phyloP scores from a whole-genome alignment of 257 asterid species.

The Solanum chmielewskii region DNA sequence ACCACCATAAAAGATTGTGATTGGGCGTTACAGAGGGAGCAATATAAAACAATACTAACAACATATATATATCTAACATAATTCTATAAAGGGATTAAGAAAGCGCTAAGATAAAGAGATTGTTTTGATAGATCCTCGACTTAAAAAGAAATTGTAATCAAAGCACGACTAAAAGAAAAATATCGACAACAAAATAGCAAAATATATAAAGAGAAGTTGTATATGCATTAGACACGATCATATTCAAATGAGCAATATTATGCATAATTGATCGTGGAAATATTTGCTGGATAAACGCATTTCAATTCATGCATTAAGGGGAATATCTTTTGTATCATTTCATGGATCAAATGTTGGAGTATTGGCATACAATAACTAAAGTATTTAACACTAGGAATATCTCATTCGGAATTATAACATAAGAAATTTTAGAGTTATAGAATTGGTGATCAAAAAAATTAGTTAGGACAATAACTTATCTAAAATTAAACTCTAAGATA shows the following conservation, averaged over 20 bases:
- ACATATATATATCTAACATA: too few relatives aligned
- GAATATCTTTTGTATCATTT: background rate
- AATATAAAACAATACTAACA: too few relatives aligned
- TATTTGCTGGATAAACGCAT: background rate
- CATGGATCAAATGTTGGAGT: background rate
- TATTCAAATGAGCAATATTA: background rate
- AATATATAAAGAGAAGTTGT: background rate
- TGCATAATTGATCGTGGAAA: too few relatives aligned
- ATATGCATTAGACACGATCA: background rate
- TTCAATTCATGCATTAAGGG: background rate
- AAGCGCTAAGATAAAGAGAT: too few relatives aligned
- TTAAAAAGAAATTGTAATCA: background rate
- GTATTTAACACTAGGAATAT: background rate
- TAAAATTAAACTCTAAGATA: background rate
- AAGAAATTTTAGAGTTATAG: background rate
- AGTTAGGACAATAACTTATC: background rate
- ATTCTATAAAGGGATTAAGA: too few relatives aligned
- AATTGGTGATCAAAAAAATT: background rate
- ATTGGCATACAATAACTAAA: background rate
- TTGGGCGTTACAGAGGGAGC: background rate
- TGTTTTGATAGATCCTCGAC: too few relatives aligned
- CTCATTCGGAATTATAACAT: background rate
- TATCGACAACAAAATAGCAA: accelerated
- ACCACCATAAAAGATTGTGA: background rate
- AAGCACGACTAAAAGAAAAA: background rate